Evolutionary conservation across 345 rosid genomes (phyloP).

Genomic region (Syzygium jambos): DNA sequence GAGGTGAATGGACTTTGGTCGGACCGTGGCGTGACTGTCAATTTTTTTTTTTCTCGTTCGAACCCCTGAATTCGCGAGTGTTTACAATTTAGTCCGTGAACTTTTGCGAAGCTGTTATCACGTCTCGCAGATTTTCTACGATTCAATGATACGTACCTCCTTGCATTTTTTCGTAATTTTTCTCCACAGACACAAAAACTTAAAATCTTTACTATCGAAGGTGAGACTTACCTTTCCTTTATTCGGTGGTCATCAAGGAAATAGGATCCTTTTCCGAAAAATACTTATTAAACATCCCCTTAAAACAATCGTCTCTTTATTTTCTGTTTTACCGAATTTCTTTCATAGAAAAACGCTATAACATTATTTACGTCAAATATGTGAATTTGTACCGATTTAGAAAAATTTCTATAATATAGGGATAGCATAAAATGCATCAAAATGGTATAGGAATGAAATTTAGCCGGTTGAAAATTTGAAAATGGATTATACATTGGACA

Average conservation of each 20-base stretch:
- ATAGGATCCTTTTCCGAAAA: neutral
- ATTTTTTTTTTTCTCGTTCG: neutral
- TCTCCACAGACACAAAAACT: neutral
- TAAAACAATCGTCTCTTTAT: neutral
- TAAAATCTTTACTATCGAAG: neutral
- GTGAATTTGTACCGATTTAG: fast-evolving
- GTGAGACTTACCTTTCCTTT: neutral
- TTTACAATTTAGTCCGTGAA: neutral
- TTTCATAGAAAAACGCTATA: fast-evolving
- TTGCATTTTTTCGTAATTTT: neutral
- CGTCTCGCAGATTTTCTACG: neutral
- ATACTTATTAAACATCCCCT: neutral
- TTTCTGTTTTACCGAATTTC: fast-evolving
- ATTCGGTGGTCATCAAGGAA: neutral
- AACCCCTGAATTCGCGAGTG: neutral
- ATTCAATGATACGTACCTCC: fast-evolving
- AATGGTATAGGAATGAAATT: fast-evolving
- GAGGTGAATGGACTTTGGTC: neutral
- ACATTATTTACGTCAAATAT: neutral
- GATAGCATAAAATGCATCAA: too few relatives aligned
- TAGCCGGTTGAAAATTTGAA: neutral
- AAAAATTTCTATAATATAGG: fast-evolving
- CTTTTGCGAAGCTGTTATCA: neutral
- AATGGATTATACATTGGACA: neutral
- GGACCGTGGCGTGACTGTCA: neutral